phyloP scores from a whole-genome alignment of 176 grass and related monocot genomes.

The Musa beccarii region DNA sequence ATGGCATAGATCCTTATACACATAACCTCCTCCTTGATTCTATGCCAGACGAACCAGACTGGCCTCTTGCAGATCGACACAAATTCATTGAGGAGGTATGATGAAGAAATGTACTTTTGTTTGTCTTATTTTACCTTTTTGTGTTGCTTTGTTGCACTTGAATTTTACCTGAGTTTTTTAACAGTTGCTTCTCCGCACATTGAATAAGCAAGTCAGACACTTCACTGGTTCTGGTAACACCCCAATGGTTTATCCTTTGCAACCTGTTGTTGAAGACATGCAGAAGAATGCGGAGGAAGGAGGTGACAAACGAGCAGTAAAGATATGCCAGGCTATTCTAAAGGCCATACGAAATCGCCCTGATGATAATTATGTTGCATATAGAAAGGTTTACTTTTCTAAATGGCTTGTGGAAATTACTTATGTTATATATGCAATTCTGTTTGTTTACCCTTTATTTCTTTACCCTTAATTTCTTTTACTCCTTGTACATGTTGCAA shows the following conservation, averaged over 20 bases:
- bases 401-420: background rate
- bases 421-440: too few species aligned
- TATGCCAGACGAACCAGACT: slow-evolving; percentile 70
- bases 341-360: slow-evolving; percentile 57
- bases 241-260: slow-evolving; percentile 85
- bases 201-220: slow-evolving; percentile 84
- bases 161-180: slow-evolving; percentile 15
- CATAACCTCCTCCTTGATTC: slow-evolving; percentile 89
- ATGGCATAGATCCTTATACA: slow-evolving; percentile 99
- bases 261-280: slow-evolving; percentile 78
- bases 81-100: slow-evolving; percentile 91
- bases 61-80: slow-evolving; percentile 56
- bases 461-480: slow-evolving; percentile 11
- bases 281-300: slow-evolving; percentile 61
- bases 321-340: slow-evolving; percentile 65
- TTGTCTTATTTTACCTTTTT: slow-evolving; percentile 9
- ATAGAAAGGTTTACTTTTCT: slow-evolving; percentile 63
- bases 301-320: slow-evolving; percentile 45
- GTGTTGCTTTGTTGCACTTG: slow-evolving; percentile 22
- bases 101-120: background rate
- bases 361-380: slow-evolving; percentile 91
- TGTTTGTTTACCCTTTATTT: background rate
- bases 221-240: slow-evolving; percentile 87
- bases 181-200: slow-evolving; percentile 72
- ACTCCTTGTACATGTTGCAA: slow-evolving; percentile 15